Conservation (phyloP, 2,329 filamentous ascomycete species). For the Tolypocladium ovalisporum region DNA sequence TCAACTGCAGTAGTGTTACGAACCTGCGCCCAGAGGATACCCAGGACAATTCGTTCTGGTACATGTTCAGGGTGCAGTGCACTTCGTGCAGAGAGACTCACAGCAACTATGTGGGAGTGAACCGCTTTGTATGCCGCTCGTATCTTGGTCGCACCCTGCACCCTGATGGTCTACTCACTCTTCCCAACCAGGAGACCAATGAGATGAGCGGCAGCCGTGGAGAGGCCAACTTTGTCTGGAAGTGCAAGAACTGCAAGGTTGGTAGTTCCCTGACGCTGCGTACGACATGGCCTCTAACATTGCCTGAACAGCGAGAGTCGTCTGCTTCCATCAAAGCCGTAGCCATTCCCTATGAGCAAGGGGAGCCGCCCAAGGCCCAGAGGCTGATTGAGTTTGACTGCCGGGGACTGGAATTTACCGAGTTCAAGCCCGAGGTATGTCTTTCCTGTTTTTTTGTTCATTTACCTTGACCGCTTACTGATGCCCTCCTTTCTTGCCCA, state of each 20-base stretch:
- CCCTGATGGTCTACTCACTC: constrained; percentile 5
- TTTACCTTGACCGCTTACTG: background rate
- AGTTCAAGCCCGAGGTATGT: constrained; percentile 80
- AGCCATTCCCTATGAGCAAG: constrained; percentile 60
- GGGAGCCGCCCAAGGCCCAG: constrained; percentile 61
- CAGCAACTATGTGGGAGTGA: constrained; percentile 76
- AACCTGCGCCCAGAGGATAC: constrained; percentile 79
- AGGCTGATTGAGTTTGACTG: constrained; percentile 90
- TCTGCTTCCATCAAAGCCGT: constrained; percentile 72
- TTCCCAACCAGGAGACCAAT: constrained; percentile 61
- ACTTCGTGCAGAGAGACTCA: constrained; percentile 93
- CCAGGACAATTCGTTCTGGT: constrained; percentile 77
- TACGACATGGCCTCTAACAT: background rate
- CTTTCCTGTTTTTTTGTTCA: too few species aligned
- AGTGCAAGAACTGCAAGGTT: constrained; percentile 96
- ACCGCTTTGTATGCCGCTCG: constrained; percentile 61
- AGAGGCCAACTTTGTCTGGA: constrained; percentile 99
- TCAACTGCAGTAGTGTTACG: constrained; percentile 55
- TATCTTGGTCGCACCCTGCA: background rate
- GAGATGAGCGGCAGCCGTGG: constrained; percentile 88
- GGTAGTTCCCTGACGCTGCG: constrained; percentile 5
- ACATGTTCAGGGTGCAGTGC: constrained; percentile 96
- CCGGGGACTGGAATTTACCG: constrained; percentile 80
- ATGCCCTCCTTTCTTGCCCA: constrained; percentile 23
- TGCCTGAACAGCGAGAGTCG: constrained; percentile 55